These are phyloP conservation scores for Melanomma pulvis-pyrius DNA, from an alignment of 495 filamentous ascomycete species.

Conservation along the genomic window DNA sequence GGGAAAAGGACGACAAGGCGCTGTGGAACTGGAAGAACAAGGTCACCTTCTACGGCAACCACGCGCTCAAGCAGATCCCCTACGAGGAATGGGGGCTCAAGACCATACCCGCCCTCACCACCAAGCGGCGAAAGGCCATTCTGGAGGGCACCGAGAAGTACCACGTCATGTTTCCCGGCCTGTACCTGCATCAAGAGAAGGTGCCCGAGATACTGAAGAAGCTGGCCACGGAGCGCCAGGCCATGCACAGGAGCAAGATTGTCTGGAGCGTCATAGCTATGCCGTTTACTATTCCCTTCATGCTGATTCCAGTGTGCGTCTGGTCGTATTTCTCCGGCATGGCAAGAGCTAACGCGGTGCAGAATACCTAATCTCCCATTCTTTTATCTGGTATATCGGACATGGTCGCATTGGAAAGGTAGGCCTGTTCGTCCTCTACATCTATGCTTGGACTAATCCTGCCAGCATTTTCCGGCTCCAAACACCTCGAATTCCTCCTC, in stretches of 20 bases:
- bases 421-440: too few species aligned
- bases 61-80: constrained; percentile 79
- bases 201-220: constrained; percentile 63
- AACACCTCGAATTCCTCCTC: constrained; percentile 79
- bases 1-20: constrained; percentile 76
- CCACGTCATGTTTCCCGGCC: constrained; percentile 75
- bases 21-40: constrained; percentile 78
- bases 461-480: constrained; percentile 83
- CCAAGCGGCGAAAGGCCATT: constrained; percentile 64
- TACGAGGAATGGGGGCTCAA: constrained; percentile 98
- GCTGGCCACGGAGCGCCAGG: constrained; percentile 77
- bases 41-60: constrained; percentile 83
- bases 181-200: constrained; percentile 63
- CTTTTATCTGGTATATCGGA: constrained; percentile 88
- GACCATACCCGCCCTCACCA: constrained; percentile 82
- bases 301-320: constrained; percentile 79
- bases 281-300: constrained; percentile 82
- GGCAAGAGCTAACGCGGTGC: constrained; percentile 14
- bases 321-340: neutral
- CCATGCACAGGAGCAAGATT: constrained; percentile 73
- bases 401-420: constrained; percentile 71
- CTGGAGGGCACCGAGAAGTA: constrained; percentile 66
- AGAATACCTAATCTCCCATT: constrained; percentile 96
- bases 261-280: constrained; percentile 78
- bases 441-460: too few species aligned